phyloP scores from a whole-genome alignment of 2,329 filamentous ascomycete genomes.

The Trichoderma guizhouense region DNA sequence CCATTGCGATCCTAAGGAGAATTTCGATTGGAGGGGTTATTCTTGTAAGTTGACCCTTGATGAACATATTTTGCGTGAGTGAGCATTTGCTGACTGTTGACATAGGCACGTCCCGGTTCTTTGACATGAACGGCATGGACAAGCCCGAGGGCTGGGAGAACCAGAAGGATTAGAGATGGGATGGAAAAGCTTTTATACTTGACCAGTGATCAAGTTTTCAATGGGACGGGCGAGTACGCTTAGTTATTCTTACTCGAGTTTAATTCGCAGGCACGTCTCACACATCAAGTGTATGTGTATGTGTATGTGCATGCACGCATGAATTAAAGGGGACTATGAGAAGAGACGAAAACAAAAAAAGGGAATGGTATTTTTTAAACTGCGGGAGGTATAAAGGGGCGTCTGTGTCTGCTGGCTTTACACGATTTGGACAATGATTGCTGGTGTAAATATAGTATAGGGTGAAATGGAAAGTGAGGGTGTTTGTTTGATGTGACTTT shows the following conservation, averaged over 20 bases:
- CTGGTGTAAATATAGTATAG: constrained; percentile 18
- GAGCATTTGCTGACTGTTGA: constrained; percentile 20
- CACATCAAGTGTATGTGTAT: background rate
- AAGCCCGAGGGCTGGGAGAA: constrained; percentile 86
- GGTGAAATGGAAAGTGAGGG: background rate
- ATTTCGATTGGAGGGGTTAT: constrained; percentile 99
- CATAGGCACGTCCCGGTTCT: constrained; percentile 70
- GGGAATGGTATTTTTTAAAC: background rate
- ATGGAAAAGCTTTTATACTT: background rate
- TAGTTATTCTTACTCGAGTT: constrained; percentile 3
- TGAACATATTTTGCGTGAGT: background rate
- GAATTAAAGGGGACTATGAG: background rate
- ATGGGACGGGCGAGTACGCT: background rate
- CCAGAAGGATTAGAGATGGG: constrained; percentile 47
- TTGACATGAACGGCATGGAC: constrained; percentile 72
- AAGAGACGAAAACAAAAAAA: background rate
- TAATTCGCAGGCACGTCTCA: background rate
- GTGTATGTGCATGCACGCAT: constrained; percentile 6
- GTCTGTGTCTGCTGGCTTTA: constrained; percentile 18
- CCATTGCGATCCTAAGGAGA: constrained; percentile 91
- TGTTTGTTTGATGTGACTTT: background rate
- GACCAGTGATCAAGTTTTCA: background rate
- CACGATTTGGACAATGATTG: constrained; percentile 18
- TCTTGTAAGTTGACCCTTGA: constrained; percentile 66
- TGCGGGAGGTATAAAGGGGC: constrained; percentile 18